Conservation (phyloP, 257 asterid species). For the Fraxinus quadrangulata region DNA sequence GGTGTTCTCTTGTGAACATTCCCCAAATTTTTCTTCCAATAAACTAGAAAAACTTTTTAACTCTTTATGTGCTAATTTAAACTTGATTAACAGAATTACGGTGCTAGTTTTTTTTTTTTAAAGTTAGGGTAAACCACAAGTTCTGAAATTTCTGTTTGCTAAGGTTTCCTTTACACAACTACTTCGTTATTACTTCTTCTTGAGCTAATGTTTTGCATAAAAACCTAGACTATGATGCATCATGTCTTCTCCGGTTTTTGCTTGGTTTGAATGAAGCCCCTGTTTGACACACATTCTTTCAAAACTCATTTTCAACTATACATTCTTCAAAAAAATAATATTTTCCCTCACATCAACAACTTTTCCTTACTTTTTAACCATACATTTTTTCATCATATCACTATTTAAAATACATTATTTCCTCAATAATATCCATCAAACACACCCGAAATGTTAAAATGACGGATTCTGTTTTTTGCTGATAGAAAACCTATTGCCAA, state of each 20-base stretch:
- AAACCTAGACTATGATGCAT: background rate
- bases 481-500: background rate
- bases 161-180: background rate
- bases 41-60: background rate
- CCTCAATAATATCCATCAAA: too few relatives aligned
- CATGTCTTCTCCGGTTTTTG: background rate
- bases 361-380: too few relatives aligned
- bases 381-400: too few relatives aligned
- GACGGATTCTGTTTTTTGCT: background rate
- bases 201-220: constrained; percentile 2
- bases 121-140: background rate
- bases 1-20: constrained; percentile 37
- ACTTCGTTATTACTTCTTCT: background rate
- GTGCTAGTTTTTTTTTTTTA: background rate
- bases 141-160: background rate
- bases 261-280: background rate
- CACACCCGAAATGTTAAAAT: background rate
- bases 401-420: too few relatives aligned
- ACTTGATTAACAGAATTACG: background rate
- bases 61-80: background rate
- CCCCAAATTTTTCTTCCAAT: background rate
- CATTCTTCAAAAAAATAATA: too few relatives aligned
- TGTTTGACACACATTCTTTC: too few relatives aligned
- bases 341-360: too few relatives aligned
- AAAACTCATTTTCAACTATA: too few relatives aligned